Evolutionary conservation across 371 early-diverging fungal species (phyloP), one percentile per base, ranked within the genome.

Genomic region (Blakeslea trispora): DNA sequence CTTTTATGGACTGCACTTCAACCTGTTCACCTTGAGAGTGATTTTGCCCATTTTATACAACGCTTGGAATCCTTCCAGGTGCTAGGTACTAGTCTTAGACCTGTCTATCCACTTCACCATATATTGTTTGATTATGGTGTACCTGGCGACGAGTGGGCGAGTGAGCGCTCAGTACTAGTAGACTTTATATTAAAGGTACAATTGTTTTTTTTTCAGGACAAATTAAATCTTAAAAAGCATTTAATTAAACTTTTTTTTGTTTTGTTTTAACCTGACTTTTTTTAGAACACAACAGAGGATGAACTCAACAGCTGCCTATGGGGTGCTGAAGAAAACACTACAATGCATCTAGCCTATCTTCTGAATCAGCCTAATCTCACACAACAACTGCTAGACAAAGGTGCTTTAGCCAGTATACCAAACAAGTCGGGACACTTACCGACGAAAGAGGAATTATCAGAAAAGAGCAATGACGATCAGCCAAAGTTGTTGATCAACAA

Each of bases 21-120:
- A 35, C 55, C 53, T 40, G 34, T 48, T 43, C 59, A 62, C 43
- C 59, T 63, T 35, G 63, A 63, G 52, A 56, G 52, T 32, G 63
- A 67, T 48, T 67, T 62, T 14, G 34, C 52, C 22, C 60, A 63
- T 57, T 63, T 68, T 24, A 55, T 59, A 45, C 40, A 47, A 23
- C 55, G 56, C 5, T 42, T 68, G 18, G 37, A 63, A 28, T 43
- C 21, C 4, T 53, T 53, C n/a, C 46, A 59, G 46, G 19, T 51
- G 14, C 51, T 68, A 19, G 68, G 68, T 11, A 46, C 56, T 5
- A 45, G 46, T 13, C 52, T 68, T 39, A 48, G 59, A 6, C 63
- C 63, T 21, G 49, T 68, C 6, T 63, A 63, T 45, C 57, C 63
- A 7, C 57, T 68, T 45, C 68, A 68, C 19, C 59, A 68, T 46